Conservation (phyloP, 2,329 filamentous ascomycete genomes). For the Fusarium liriodendri region DNA sequence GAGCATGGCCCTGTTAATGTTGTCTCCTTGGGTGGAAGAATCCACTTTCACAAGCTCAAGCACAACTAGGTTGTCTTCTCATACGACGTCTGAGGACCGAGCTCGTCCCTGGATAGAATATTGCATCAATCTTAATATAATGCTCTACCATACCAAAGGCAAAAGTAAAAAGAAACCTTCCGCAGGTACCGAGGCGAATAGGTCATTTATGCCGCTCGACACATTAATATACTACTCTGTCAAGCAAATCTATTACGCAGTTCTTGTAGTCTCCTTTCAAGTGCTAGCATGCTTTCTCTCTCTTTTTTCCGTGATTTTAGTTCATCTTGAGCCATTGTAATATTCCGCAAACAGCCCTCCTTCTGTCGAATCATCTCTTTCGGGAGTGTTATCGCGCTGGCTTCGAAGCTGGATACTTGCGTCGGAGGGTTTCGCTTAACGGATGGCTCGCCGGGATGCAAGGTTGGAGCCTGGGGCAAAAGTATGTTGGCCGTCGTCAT, state of each 20-base stretch:
- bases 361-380: not conserved
- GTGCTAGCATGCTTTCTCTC: not conserved
- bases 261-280: not conserved
- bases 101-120: too few species aligned
- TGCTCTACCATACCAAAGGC: too few species aligned
- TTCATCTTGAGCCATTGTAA: not conserved
- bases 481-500: not conserved
- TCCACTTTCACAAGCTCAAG: not conserved
- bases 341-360: not conserved
- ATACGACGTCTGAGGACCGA: too few species aligned
- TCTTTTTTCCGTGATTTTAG: not conserved
- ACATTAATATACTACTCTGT: slow-evolving; percentile 5
- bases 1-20: not conserved
- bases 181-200: too few species aligned
- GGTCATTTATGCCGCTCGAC: too few species aligned
- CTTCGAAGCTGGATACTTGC: not conserved
- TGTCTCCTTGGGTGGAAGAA: not conserved
- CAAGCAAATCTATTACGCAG: not conserved
- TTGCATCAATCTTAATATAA: too few species aligned
- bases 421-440: not conserved
- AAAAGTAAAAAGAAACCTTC: too few species aligned
- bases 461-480: not conserved
- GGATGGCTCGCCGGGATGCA: not conserved
- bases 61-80: not conserved
- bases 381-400: not conserved